A percentile compares a stretch with the other conserved stretches of the same genome.
Conservation (phyloP, 371 early-diverging fungal species). For the Nematocida displodere region DNA sequence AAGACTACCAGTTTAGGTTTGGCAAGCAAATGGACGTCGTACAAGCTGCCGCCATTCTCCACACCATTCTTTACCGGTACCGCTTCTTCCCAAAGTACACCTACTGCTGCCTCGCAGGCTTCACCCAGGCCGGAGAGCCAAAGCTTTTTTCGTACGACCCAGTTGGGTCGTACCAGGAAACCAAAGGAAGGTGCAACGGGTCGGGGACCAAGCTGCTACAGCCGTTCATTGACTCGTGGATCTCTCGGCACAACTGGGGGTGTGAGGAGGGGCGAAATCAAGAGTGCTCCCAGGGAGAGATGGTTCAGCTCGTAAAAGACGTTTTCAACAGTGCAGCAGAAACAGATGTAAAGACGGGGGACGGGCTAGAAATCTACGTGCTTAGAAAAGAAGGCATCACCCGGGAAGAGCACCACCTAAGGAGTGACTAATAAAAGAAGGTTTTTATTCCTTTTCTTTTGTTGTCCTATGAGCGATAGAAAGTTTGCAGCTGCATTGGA, state of each 20-base stretch:
- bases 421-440: conserved; percentile 67
- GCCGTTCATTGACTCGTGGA: conserved; percentile 94
- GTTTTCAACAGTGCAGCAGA: conserved; percentile 94
- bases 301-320: conserved; percentile 76
- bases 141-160: conserved; percentile 87
- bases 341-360: conserved; percentile 98
- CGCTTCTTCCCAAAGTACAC: conserved; percentile 96
- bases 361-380: conserved; percentile 82
- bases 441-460: neutral
- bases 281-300: conserved; percentile 66
- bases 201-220: conserved; percentile 83
- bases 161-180: conserved; percentile 82
- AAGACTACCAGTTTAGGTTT: conserved; percentile 66
- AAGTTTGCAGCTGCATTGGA: conserved; percentile 58
- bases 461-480: conserved; percentile 30
- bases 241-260: conserved; percentile 65
- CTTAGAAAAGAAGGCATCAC: conserved; percentile 74
- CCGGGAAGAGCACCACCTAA: conserved; percentile 70
- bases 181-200: conserved; percentile 74
- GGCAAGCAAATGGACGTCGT: conserved; percentile 82
- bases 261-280: conserved; percentile 39
- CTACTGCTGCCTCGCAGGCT: conserved; percentile 79
- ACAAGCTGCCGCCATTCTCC: conserved; percentile 84
- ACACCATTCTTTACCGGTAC: conserved; percentile 75
- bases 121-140: conserved; percentile 73